Evolutionary conservation across 495 filamentous ascomycete genomes (phyloP).

Genomic region (Penicillium crystallinum): DNA sequence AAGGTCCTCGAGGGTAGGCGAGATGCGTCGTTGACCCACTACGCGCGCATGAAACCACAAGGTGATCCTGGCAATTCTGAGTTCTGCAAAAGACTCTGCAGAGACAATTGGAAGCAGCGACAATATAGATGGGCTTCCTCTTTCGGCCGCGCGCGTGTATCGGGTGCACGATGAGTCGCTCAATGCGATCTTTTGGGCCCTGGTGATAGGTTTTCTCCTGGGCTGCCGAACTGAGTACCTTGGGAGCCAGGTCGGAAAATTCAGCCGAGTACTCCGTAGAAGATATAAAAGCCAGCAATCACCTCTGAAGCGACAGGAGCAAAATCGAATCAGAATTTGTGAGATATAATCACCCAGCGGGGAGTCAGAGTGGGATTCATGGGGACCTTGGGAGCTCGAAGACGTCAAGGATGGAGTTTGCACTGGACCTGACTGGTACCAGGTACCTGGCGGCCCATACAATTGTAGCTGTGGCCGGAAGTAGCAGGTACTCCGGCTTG

Average conservation of each 20-base stretch:
- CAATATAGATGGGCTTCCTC: neutral
- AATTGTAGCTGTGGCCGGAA: neutral
- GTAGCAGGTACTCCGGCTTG: constrained; percentile 16
- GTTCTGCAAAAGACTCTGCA: neutral
- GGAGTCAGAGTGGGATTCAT: constrained; percentile 16
- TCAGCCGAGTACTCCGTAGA: neutral
- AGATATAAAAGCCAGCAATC: neutral
- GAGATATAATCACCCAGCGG: constrained; percentile 10
- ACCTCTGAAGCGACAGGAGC: neutral
- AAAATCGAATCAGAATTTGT: constrained; percentile 19
- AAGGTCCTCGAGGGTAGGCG: constrained; percentile 24
- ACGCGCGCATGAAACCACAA: constrained; percentile 7
- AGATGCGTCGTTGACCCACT: constrained; percentile 11
- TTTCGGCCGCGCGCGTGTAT: constrained; percentile 7
- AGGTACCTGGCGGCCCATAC: constrained; percentile 5
- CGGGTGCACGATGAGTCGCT: constrained; percentile 2
- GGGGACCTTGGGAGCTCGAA: constrained; percentile 27
- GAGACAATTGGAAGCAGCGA: neutral
- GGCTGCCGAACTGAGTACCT: constrained; percentile 5
- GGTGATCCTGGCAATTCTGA: constrained; percentile 16
- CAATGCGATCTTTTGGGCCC: neutral
- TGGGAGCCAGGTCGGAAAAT: constrained; percentile 3
- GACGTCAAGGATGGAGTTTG: constrained; percentile 15
- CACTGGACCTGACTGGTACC: constrained; percentile 3
- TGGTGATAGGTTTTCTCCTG: constrained; percentile 1